Conservation (phyloP, 2,329 filamentous ascomycete species). For the Thelonectria discophora region DNA sequence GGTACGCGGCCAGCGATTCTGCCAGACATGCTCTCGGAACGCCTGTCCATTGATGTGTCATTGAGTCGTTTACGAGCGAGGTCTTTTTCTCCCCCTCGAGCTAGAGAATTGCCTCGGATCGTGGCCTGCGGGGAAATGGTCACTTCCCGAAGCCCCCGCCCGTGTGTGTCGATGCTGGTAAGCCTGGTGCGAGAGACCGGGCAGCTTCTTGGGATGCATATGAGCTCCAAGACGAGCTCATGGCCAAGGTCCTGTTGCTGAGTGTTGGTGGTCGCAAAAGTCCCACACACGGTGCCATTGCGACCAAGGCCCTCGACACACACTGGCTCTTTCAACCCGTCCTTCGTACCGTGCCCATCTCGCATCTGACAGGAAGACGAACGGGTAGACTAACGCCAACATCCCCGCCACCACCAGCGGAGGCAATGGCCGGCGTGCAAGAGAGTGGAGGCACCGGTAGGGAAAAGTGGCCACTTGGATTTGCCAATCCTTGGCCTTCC, state of each 20-base stretch:
- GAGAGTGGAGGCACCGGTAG: constrained; percentile 31
- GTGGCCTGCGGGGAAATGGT: constrained; percentile 14
- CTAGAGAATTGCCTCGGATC: constrained; percentile 21
- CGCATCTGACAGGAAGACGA: constrained; percentile 42
- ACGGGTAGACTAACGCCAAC: constrained; percentile 49
- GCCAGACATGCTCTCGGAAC: background rate
- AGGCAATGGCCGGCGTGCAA: constrained; percentile 41
- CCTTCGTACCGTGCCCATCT: constrained; percentile 34
- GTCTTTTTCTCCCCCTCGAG: constrained; percentile 9
- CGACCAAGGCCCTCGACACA: constrained; percentile 25
- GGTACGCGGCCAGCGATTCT: constrained; percentile 29
- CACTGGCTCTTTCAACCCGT: constrained; percentile 24
- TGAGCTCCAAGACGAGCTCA: constrained; percentile 29
- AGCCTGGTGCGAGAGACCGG: background rate
- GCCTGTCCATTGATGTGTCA: constrained; percentile 11
- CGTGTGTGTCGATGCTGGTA: constrained; percentile 4
- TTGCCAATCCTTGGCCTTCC: constrained; percentile 36
- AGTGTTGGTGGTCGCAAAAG: constrained; percentile 12
- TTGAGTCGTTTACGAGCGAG: constrained; percentile 18
- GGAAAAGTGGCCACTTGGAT: constrained; percentile 40
- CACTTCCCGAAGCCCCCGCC: constrained; percentile 22
- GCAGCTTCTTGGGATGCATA: constrained; percentile 21
- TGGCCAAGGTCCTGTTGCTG: constrained; percentile 9
- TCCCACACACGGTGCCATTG: constrained; percentile 33
- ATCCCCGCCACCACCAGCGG: constrained; percentile 37